Base-by-base conservation (phyloP, 1,284 basidiomycete genomes). In the Cutaneotrichosporon sp. region DNA sequence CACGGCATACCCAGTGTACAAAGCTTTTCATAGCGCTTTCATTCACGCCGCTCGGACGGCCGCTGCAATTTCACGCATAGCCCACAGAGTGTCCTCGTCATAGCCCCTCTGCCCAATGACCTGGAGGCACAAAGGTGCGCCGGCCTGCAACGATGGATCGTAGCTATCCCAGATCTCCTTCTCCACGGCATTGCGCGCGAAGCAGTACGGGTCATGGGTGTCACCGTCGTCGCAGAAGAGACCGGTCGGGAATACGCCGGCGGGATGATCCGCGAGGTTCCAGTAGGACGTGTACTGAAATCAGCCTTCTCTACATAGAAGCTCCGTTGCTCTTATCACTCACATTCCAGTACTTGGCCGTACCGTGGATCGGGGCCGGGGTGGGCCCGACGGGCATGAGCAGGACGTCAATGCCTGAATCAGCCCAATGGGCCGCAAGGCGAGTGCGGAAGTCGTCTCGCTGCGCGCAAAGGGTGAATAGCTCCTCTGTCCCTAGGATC, bases 191-290 rank as follows among this genome's bases (percentile, higher is more conserved):
- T 72, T 62, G 1, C 79, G 72, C 30, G 51, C 26, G 49, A 26
- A 31, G 11, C 9, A 14, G 26, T 78, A 80, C 38, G 84, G 76
- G 31, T 32, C 51, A 8, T 34, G 30, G 14, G 30, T 53, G 31
- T 53, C 51, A 8, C 18, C 30, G 14, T 16, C 51, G 31, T 30
- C 18, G 31, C 51, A 53, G 51, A 74, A 88, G 63, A 72, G 67
- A 0, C 86, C 85, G 1, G 88, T 88, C 0, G 91, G 91, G 65
- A 92, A 84, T 6, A 86, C 80, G n/a, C 86, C 81, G 1, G 85
- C 83, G 0, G 89, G 83, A 70, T 87, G 90, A 73, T 91, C 89
- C 32, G 89, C 82, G 5, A 83, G 74, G 72, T 90, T 91, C 84
- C 85, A 90, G 51, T 86, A 68, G 72, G 82, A 82, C 0, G 89